A percentile compares a stretch with the other conserved stretches of the same genome.
Conservation (phyloP, 345 rosid genomes). For the Sonneratia caseolaris region DNA sequence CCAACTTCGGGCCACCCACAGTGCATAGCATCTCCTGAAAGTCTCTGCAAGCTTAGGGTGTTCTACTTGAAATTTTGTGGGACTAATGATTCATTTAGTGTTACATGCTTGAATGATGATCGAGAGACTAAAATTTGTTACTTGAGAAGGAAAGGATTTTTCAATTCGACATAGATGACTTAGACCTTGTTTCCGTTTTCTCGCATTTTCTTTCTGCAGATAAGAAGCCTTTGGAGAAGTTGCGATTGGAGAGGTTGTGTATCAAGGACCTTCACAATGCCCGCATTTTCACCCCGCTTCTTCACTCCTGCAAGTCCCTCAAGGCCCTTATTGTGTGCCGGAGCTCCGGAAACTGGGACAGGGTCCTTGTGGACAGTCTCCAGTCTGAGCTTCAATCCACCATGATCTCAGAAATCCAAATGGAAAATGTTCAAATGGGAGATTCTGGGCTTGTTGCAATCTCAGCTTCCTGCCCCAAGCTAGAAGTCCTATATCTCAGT, state of each 20-base stretch:
- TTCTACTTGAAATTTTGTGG: not conserved
- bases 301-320: slow-evolving; percentile 15
- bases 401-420: slow-evolving; percentile 28
- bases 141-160: not conserved
- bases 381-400: slow-evolving; percentile 6
- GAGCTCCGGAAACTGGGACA: slow-evolving; percentile 45
- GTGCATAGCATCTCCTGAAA: no score
- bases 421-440: slow-evolving; percentile 34
- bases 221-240: not conserved
- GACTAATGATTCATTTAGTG: not conserved
- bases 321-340: slow-evolving; percentile 26
- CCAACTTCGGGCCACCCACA: no score
- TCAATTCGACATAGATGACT: not conserved
- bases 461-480: slow-evolving; percentile 20
- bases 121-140: not conserved
- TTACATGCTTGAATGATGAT: not conserved
- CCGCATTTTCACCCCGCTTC: slow-evolving; percentile 25
- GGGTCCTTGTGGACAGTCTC: slow-evolving; percentile 16
- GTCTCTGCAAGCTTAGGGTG: no score
- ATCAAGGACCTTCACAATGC: slow-evolving; percentile 39
- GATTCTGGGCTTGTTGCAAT: slow-evolving; percentile 31
- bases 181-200: not conserved
- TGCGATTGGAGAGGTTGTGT: slow-evolving; percentile 21
- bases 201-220: slow-evolving; percentile 1
- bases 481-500: slow-evolving; percentile 27